A percentile compares a stretch with the other conserved stretches of the same genome.
Evolutionary conservation across 331 rosid genomes (phyloP).

Genomic region (Stylosanthes scabra): DNA sequence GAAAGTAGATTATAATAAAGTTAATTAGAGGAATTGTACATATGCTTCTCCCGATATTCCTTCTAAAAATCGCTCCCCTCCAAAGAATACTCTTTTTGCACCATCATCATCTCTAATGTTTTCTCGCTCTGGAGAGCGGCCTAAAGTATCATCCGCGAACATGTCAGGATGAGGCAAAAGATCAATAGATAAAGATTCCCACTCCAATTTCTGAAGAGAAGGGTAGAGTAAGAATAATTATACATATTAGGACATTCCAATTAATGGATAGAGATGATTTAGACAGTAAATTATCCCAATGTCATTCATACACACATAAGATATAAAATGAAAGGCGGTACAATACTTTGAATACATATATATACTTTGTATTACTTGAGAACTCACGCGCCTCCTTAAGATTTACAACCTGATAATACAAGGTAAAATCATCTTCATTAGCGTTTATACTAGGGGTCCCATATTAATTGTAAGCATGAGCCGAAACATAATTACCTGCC

Average conservation of each 20-base stretch:
- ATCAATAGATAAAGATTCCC: conserved; percentile 96
- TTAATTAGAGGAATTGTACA: conserved; percentile 49
- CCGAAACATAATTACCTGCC: conserved; percentile 70
- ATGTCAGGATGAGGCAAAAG: conserved; percentile 99
- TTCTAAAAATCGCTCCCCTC: conserved; percentile 94
- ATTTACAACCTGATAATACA: conserved; percentile 78
- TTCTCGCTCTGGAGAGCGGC: conserved; percentile 58
- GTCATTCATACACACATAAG: not conserved
- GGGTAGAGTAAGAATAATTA: conserved; percentile 31
- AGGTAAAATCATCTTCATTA: conserved; percentile 33
- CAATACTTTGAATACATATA: conserved; percentile 92
- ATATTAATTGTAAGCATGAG: conserved; percentile 30
- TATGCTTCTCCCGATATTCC: conserved; percentile 96
- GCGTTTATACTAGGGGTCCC: conserved; percentile 18
- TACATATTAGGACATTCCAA: conserved; percentile 28
- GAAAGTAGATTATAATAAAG: conserved; percentile 31
- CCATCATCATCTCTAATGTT: conserved; percentile 91
- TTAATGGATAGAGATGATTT: conserved; percentile 20
- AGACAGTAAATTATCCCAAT: conserved; percentile 27
- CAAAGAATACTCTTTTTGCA: conserved; percentile 94
- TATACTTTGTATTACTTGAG: conserved; percentile 76
- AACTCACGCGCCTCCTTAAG: conserved; percentile 95
- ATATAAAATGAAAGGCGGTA: conserved; percentile 39
- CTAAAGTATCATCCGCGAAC: conserved; percentile 87
- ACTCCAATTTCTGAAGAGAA: conserved; percentile 86